These are phyloP conservation scores for Pugionium cornutum DNA, from an alignment of 345 rosid species.

Conservation along the genomic window DNA sequence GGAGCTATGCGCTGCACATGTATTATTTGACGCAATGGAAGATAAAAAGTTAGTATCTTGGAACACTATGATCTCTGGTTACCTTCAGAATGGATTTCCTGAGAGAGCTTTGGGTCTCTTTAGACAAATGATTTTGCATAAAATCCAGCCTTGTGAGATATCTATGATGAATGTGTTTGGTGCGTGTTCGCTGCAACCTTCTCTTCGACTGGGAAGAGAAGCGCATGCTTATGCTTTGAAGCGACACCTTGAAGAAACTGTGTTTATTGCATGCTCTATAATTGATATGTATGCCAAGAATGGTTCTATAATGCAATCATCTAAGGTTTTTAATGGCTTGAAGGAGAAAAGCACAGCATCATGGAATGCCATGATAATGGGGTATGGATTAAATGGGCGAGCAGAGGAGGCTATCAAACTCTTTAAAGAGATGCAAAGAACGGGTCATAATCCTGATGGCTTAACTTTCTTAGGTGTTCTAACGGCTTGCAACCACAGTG, in stretches of 20 bases:
- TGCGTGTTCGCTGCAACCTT: constrained; percentile 59
- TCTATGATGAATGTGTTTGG: constrained; percentile 47
- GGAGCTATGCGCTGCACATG: constrained; percentile 45
- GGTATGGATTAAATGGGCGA: constrained; percentile 62
- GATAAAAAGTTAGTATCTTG: constrained; percentile 57
- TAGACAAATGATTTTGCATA: constrained; percentile 47
- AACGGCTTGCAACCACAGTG: constrained; percentile 63
- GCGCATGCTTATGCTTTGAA: constrained; percentile 59
- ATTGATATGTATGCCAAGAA: constrained; percentile 71
- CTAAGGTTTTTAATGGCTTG: constrained; percentile 44
- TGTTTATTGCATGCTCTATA: constrained; percentile 52
- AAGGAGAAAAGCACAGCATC: constrained; percentile 47
- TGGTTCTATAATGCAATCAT: constrained; percentile 51
- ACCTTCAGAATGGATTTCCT: constrained; percentile 56
- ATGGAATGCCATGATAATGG: constrained; percentile 68
- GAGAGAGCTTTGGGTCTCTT: constrained; percentile 52
- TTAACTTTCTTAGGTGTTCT: constrained; percentile 61
- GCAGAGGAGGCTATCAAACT: constrained; percentile 54
- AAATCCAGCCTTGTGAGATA: constrained; percentile 48
- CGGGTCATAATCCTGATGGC: constrained; percentile 50
- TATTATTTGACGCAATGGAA: constrained; percentile 51
- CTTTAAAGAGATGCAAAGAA: constrained; percentile 59
- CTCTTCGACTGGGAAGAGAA: constrained; percentile 61
- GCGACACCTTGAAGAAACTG: constrained; percentile 37
- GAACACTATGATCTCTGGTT: constrained; percentile 61